phyloP scores from a whole-genome alignment of 495 filamentous ascomycete genomes.

The Schizothecium vesticola region DNA sequence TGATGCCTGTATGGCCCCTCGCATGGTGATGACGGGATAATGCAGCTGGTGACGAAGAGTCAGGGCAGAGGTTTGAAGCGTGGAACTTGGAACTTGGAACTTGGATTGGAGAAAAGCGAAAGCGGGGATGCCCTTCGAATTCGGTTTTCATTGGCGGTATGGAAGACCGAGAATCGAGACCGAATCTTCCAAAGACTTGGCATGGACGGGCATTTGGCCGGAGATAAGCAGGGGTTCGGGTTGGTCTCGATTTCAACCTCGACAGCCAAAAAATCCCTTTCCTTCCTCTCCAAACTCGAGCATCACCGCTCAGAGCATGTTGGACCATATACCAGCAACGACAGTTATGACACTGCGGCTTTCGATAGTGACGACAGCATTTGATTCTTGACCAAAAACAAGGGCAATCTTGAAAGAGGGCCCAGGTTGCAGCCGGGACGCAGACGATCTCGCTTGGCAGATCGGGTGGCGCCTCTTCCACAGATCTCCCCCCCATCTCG shows the following conservation, averaged over 20 bases:
- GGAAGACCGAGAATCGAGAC: neutral
- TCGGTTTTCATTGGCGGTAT: neutral
- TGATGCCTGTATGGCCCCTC: neutral
- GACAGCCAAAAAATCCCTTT: neutral
- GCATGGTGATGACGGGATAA: neutral
- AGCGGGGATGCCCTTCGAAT: neutral
- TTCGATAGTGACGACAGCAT: neutral
- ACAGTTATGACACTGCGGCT: neutral
- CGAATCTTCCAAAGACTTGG: neutral
- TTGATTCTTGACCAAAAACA: neutral
- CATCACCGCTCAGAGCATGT: neutral
- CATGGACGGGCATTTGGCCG: neutral
- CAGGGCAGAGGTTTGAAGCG: neutral
- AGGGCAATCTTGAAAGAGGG: neutral
- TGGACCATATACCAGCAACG: neutral
- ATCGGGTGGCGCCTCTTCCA: neutral
- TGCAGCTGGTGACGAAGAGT: neutral
- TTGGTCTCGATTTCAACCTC: neutral
- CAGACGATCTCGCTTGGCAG: neutral
- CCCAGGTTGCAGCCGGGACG: neutral
- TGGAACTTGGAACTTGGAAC: too few species aligned
- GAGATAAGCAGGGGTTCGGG: neutral
- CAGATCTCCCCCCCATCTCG: neutral
- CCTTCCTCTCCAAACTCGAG: neutral
- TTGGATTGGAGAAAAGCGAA: neutral